phyloP scores from a whole-genome alignment of 2,329 filamentous ascomycete species.

The Aspergillus pseudoglaucus region DNA sequence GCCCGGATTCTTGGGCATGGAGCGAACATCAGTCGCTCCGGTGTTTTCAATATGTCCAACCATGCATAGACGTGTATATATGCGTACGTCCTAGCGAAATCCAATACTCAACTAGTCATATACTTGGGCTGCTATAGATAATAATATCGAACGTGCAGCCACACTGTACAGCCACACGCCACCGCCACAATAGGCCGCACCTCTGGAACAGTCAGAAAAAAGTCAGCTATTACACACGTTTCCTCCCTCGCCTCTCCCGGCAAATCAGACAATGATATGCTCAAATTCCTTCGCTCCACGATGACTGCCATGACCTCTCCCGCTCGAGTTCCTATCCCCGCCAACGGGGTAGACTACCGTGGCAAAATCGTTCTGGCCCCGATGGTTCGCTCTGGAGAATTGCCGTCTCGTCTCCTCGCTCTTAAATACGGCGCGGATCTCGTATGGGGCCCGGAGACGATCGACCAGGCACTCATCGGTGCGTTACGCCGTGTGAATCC shows the following conservation, averaged over 20 bases:
- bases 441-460: constrained; percentile 95
- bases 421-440: constrained; percentile 94
- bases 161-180: no score
- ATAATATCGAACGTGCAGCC: no score
- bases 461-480: constrained; percentile 87
- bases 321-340: constrained; percentile 75
- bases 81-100: no score
- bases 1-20: no score
- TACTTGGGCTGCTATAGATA: no score
- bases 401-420: constrained; percentile 80
- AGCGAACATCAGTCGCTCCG: no score
- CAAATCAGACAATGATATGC: constrained; percentile 27
- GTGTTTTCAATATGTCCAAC: no score
- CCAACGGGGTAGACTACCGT: constrained; percentile 84
- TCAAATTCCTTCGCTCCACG: constrained; percentile 41
- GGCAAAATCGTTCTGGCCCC: constrained; percentile 91
- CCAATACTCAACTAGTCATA: no score
- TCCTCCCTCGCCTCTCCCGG: not conserved
- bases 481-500: constrained; percentile 71
- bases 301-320: constrained; percentile 44
- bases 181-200: no score
- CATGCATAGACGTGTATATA: no score
- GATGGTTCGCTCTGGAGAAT: constrained; percentile 94
- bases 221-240: not conserved
- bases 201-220: constrained; percentile 1